These are phyloP conservation scores for Saccharomycopsis oosterbeekiorum DNA, from an alignment of 805 yeast species.

Conservation along the genomic window DNA sequence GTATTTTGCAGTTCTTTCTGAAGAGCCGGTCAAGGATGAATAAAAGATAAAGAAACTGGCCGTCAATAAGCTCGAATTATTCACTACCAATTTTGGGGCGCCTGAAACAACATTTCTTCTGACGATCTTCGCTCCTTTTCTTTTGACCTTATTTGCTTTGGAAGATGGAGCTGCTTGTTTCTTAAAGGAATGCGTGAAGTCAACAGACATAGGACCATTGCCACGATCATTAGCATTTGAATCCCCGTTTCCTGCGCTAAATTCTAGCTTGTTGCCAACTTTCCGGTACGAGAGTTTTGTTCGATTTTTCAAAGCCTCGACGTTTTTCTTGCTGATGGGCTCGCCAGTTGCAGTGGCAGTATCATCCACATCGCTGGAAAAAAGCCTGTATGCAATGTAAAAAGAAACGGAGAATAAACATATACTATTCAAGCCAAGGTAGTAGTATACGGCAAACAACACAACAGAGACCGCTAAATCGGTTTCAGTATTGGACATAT, in stretches of 20 bases:
- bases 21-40: conserved; percentile 78
- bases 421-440: not conserved
- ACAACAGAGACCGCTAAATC: not conserved
- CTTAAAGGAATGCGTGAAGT: conserved; percentile 31
- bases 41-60: conserved; percentile 61
- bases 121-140: conserved; percentile 9
- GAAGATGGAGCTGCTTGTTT: conserved; percentile 5
- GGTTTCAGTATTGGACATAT: not conserved
- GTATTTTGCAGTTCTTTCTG: conserved; percentile 55
- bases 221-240: not conserved
- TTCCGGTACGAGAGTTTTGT: conserved; percentile 6
- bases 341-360: not conserved
- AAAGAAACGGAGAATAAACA: not conserved
- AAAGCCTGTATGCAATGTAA: not conserved
- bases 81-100: conserved; percentile 13
- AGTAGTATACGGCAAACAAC: not conserved
- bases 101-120: conserved; percentile 13
- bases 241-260: conserved; percentile 14
- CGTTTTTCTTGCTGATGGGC: not conserved
- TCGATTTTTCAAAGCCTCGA: conserved; percentile 21
- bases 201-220: conserved; percentile 25
- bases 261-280: conserved; percentile 11
- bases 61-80: conserved; percentile 3
- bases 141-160: not conserved
- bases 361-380: not conserved